Base-by-base conservation (phyloP, 1,139 yeast genomes). In the Scheffersomyces parashehatae region DNA sequence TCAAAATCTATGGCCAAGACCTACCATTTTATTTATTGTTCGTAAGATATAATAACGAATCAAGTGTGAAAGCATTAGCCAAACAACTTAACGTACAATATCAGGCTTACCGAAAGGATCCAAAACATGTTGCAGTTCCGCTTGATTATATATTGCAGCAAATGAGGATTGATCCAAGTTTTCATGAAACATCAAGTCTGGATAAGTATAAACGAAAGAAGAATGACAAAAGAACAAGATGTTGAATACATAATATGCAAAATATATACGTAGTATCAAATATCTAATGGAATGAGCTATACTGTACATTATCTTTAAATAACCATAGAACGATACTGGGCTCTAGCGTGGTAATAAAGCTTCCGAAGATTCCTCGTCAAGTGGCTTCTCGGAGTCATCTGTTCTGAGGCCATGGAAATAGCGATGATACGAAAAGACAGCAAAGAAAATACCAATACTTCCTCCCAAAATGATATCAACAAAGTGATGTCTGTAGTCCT, bases 401-500 rank as follows among this genome's bases (percentile, higher is more conserved):
- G 44, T 34, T 41, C 46, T 41, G 28, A 52, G 42, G 13, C 45
- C 36, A 14, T 79, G 79, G 64, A 78, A 81, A 58, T 73, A 75
- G 47, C 78, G 67, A 45, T 68, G 65, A 53, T 82, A 84, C 2
- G 75, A 55, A 50, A 73, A 28, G 61, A 70, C 65, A 2, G 84
- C 83, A 35, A 82, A 56, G 2, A 61, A 45, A 2, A 67, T 51
- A 3, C 89, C 89, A 9, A 85, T 58, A 2, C 67, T 11, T 0
- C 75, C 64, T 1, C 96, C 96, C 39, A 80, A 60, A 2, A 79
- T 51, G 14, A 88, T 77, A 59, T 88, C 96, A 31, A 78, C 66
- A 55, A 82, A 84, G 60, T 86, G 90, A 56, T 88, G 96, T 55
- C 91, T 70, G 59, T 85, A 86, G 58, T 88, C 95, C 55, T 83